Conservation (phyloP, 2,329 filamentous ascomycete species). For the Metarhizium album region DNA sequence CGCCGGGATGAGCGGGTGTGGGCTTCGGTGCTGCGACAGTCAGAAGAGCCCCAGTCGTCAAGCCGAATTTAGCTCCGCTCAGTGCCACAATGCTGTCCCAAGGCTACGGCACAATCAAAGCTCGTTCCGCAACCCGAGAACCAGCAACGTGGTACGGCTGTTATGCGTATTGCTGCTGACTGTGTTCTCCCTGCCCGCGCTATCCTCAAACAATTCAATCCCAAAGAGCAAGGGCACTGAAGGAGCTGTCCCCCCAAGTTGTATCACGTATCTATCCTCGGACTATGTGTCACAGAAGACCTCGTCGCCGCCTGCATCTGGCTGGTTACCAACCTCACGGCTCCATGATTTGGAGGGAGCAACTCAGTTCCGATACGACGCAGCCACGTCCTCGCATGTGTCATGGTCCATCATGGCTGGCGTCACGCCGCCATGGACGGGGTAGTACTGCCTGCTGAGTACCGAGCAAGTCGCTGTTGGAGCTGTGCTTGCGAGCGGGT, state of each 20-base stretch:
- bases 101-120: not conserved
- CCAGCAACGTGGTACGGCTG: not conserved
- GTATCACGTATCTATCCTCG: not conserved
- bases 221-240: not conserved
- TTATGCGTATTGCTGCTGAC: not conserved
- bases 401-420: not conserved
- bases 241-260: not conserved
- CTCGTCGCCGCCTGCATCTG: slow-evolving; percentile 3
- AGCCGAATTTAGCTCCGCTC: not conserved
- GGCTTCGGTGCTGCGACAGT: not conserved
- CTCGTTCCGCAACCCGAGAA: not conserved
- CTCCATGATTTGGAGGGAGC: slow-evolving; percentile 1
- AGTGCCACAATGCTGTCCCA: not conserved
- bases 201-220: not conserved
- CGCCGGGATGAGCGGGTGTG: not conserved
- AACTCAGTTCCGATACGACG: slow-evolving; percentile 4
- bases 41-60: not conserved
- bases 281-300: not conserved
- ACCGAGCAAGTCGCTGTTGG: not conserved
- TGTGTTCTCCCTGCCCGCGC: not conserved
- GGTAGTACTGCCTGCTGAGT: too few species aligned
- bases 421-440: not conserved
- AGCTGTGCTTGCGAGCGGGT: not conserved
- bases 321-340: slow-evolving; percentile 6
- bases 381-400: slow-evolving; percentile 2